Evolutionary conservation across 116 monocot genomes (phyloP), one percentile per base, ranked within the genome.

Genomic region (Papilionanthe hybrid): DNA sequence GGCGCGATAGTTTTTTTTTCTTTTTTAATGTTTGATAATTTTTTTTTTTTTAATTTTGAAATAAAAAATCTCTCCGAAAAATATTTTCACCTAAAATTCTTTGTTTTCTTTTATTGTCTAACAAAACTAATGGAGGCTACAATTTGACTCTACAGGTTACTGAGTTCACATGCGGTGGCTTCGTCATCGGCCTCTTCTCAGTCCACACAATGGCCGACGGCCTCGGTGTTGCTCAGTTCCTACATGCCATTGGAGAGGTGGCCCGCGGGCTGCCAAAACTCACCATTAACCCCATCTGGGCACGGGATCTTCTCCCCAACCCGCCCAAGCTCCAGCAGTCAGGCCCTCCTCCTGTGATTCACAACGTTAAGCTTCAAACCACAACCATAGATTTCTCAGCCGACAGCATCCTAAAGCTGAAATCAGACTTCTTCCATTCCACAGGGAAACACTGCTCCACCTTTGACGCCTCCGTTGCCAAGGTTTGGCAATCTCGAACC

Each of bases 201-300:
- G 72, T 85, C 48, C 87, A 90, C 82, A 79, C 85, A n/a, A 60
- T 87, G 9, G 90, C 90, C 42, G 90, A 90, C 73, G 89, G 89
- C 15, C 82, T 86, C 4, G 89, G 89, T 1, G 86, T 82, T 3
- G 89, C 74, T 5, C 89, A 90, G 45, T 78, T 87, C 80, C 77
- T 90, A 60, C 85, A 80, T n/a, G 90, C 90, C 56, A 72, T 90
- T 45, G 87, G 67, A 4, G 90, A 82, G 22, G 30, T 83, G 11
- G 84, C 87, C 23, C 86, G 90, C 0, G 85, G 86, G 29, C 66
- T 77, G 1, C 29, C 57, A 0, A 3, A 72, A 1, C 82, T 48
- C 23, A 77, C 60, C 28, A 41, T 73, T 5, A 22, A 13, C 4
- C 83, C 86, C 2, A 17, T 80, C 19, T 80, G 80, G 80, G 42